Evolutionary conservation across 495 filamentous ascomycete genomes (phyloP).

Genomic region (Collariella sp.): DNA sequence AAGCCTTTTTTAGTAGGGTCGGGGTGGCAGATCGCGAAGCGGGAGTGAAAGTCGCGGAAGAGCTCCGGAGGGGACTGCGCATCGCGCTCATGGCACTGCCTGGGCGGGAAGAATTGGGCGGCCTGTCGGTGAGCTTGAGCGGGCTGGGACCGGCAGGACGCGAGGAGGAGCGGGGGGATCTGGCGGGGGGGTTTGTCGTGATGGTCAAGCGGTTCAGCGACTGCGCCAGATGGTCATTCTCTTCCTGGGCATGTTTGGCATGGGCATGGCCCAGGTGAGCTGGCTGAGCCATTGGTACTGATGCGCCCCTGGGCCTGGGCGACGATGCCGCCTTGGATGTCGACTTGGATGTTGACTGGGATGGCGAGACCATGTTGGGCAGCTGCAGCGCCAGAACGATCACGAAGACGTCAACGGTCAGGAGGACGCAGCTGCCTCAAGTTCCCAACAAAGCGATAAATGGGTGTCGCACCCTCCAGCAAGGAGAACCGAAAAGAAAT

Average conservation of each 20-base stretch:
- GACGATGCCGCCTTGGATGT: slow-evolving; percentile 2
- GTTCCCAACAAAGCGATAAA: background rate
- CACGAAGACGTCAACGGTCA: background rate
- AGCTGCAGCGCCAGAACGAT: background rate
- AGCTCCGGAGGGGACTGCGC: slow-evolving; percentile 45
- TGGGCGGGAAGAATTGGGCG: slow-evolving; percentile 30
- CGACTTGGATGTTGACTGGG: background rate
- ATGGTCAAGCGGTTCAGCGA: slow-evolving; percentile 38
- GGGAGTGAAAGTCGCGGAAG: slow-evolving; percentile 25
- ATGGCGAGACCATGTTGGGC: background rate
- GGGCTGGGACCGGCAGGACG: slow-evolving; percentile 15
- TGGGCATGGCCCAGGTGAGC: background rate
- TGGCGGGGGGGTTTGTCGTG: slow-evolving; percentile 22
- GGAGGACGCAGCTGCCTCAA: background rate
- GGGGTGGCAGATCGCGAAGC: slow-evolving; percentile 44
- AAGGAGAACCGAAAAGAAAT: background rate
- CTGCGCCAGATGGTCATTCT: slow-evolving; percentile 29
- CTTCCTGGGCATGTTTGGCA: slow-evolving; percentile 11
- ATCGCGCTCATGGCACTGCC: slow-evolving; percentile 30
- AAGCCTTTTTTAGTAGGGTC: slow-evolving; percentile 43
- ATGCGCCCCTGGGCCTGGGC: slow-evolving; percentile 1
- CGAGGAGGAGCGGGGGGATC: slow-evolving; percentile 19
- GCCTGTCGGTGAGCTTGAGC: slow-evolving; percentile 20
- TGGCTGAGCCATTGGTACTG: slow-evolving; percentile 12
- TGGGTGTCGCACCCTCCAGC: background rate